Evolutionary conservation across 305 asterid genomes (phyloP), one percentile per base, ranked within the genome.

Genomic region (Coffea humblotiana): DNA sequence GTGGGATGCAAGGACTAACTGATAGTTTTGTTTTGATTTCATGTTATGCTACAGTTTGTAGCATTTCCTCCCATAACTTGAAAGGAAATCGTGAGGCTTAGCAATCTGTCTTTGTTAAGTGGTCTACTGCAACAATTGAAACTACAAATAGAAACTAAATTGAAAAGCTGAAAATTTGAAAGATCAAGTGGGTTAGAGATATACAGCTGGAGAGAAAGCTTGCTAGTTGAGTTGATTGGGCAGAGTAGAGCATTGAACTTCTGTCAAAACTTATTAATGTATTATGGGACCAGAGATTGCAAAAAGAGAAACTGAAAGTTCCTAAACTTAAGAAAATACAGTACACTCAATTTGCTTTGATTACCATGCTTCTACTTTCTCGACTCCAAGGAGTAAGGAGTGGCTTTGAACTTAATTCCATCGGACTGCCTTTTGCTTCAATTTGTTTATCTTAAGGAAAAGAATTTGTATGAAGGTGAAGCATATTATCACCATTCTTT

Each of bases 151-250:
- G 65, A 13, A 52, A 13, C 3, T 12, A 76, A 27, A 21, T 48
- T 77, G 47, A 43, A 76, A 63, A 27, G 56, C 47, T 23, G 71
- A 76, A 63, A 19, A 37, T 76, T 10, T 19, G 15, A 76, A 78
- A 37, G 43, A 35, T 23, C 9, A 27, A 78, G 40, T 37, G 25
- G 47, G n/a, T 49, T 15, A 45, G 29, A 25, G 47, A 27, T 10
- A 23, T 45, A 10, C 27, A 23, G 6, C 12, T 2, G 35, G 40
- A 29, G 7, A 15, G 45, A 29, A 18, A 51, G 56, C 56, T 48
- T 70, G 27, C 23, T 21, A 70, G 51, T 29, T 48, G 51, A 77
- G n/a, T 43, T 35, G 66, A 77, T 77, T 49, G 61, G 9, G 10
- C 32, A 32, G 21, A 4, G 65, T 51, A 21, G 69, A 19, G 43